Evolutionary conservation across 2,329 filamentous ascomycete genomes (phyloP), one percentile per base, ranked within the genome.

Genomic region (Sporothrix brunneoviolacea): DNA sequence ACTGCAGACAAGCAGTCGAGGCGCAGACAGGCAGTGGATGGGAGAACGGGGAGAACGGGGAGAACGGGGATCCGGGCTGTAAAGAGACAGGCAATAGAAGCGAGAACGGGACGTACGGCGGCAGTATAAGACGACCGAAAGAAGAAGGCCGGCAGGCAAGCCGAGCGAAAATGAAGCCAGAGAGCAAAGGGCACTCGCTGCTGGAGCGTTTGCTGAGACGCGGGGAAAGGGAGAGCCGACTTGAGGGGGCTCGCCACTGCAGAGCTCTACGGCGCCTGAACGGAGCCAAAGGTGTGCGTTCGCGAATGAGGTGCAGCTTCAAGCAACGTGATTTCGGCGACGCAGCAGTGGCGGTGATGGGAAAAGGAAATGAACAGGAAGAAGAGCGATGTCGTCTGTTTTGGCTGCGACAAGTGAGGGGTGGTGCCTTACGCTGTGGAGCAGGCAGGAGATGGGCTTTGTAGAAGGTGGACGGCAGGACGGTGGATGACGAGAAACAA

Each of bases 401-500:
- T 38, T 39, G 39, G 44, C 48, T 44, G 50, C 50, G 44, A 48
- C 50, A 50, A 45, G 28, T 44, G 48, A 44, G 48, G 41, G 40
- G 40, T 40, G 48, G 35, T 37, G 32, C 36, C 19, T 48, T 41
- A 40, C 32, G 33, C 22, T 43, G 48, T 43, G 40, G 48, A 50
- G 48, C 24, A 39, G 18, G 37, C 22, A 45, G 24, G 40, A 27
- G n/a, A n/a, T n/a, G n/a, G n/a, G n/a, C n/a, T n/a, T n/a, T n/a
- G n/a, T n/a, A n/a, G n/a, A 39, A 15, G 18, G 33, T 10, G 39
- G 22, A 22, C 15, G 39, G 15, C 16, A 22, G 33, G 21, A 19
- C 10, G 30, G 21, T 36, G 37, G 46, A 49, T 48, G 45, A 48
- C 37, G 37, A 48, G 45, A 39, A 36, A 37, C 21, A 16, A 8